phyloP scores from a whole-genome alignment of 2,329 filamentous ascomycete genomes.

The Fusarium sp. region DNA sequence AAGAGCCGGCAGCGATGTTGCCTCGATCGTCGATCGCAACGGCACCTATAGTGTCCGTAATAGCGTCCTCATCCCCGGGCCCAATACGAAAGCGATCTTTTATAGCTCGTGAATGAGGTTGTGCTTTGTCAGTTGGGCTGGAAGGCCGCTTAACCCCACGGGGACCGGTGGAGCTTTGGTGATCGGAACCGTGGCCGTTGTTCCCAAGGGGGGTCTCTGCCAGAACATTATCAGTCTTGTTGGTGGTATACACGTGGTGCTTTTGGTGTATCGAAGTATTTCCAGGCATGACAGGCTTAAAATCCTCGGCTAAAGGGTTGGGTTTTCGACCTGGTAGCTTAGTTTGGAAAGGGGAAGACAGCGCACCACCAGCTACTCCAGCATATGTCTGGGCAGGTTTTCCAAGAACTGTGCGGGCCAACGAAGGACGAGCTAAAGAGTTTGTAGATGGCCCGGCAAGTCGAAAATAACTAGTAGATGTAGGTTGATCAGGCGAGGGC shows the following conservation, averaged over 20 bases:
- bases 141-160: slow-evolving; percentile 53
- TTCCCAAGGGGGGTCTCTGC: slow-evolving; percentile 6
- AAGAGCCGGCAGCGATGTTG: slow-evolving; percentile 92
- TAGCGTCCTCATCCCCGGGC: slow-evolving; percentile 64
- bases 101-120: slow-evolving; percentile 16
- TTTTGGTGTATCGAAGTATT: slow-evolving; percentile 8
- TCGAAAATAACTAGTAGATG: slow-evolving; percentile 36
- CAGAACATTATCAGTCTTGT: slow-evolving; percentile 35
- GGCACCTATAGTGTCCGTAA: slow-evolving; percentile 95
- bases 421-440: slow-evolving; percentile 8
- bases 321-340: slow-evolving; percentile 14
- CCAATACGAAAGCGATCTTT: slow-evolving; percentile 38
- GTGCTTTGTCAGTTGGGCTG: slow-evolving; percentile 31
- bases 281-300: slow-evolving; percentile 7
- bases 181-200: slow-evolving; percentile 1
- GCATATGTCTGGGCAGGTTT: slow-evolving; percentile 32
- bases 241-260: slow-evolving; percentile 5
- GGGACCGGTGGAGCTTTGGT: slow-evolving; percentile 31
- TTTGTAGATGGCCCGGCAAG: slow-evolving; percentile 21
- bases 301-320: slow-evolving; percentile 9
- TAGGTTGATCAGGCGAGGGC: slow-evolving; percentile 27
- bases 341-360: slow-evolving; percentile 19
- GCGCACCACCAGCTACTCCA: slow-evolving; percentile 21
- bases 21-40: slow-evolving; percentile 90
- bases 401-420: slow-evolving; percentile 24